Evolutionary conservation across 805 yeast species (phyloP), one percentile per base, ranked within the genome.

Genomic region (Candida sakaeoensis): DNA sequence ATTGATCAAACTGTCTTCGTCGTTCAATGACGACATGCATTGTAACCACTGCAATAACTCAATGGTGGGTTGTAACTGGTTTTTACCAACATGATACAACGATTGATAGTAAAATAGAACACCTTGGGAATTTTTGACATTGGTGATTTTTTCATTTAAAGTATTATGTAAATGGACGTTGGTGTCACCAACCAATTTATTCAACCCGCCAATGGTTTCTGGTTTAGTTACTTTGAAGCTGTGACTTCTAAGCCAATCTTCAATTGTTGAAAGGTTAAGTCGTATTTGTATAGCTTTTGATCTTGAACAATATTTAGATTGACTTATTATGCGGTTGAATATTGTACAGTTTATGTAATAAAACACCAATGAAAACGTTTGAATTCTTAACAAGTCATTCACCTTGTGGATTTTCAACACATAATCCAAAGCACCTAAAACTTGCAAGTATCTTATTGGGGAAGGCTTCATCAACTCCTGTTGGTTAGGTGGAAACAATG

Each of bases 1-100:
- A 9, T 72, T 67, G 6, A 74, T 70, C 37, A 85, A 68, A 27
- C 80, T 65, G 40, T 82, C 89, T 41, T 80, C 84, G 43, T 78
- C 80, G 13, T 73, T 73, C 33, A 90, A 63, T 10, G 84, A 77
- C 0, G 95, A 77, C 58, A 88, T 77, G 31, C 91, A 84, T 58
- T 90, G 98, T 37, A 90, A 63, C 91, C 95, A 91, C 58, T 91
- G 96, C 40, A 91, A 65, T 21, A 91, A 60, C 58, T 91, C 90
- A 38, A 83, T 75, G 0, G 85, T 69, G 0, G 96, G 89, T 43
- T 75, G 76, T 37, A 90, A 66, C 48, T 85, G 88, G 16, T 65
- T 63, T 28, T 76, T 78, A 0, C 93, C 82, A 15, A 88, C 74
- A 37, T 75, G 74, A 51, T 70, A 79, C 37, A 87, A 67, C 1